Conservation (phyloP, 768 basidiomycete species). For the Lentinus tigrinus region DNA sequence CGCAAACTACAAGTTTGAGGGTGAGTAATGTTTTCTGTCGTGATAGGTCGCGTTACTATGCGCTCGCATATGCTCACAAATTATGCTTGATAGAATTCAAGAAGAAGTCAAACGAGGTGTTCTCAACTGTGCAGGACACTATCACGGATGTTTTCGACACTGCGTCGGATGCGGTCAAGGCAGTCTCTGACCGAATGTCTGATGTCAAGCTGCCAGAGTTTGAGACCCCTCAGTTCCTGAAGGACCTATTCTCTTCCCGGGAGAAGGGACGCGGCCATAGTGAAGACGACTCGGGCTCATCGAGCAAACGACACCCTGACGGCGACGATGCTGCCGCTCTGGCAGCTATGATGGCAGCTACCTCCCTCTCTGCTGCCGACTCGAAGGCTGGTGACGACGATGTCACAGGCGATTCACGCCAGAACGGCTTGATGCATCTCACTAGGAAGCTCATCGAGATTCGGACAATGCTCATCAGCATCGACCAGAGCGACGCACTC, state of each 20-base stretch:
- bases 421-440: constrained; percentile 89
- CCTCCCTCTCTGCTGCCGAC: constrained; percentile 75
- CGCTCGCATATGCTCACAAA: neutral
- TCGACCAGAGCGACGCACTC: constrained; percentile 92
- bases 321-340: constrained; percentile 63
- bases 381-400: constrained; percentile 36
- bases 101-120: constrained; percentile 66
- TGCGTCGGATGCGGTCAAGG: constrained; percentile 66
- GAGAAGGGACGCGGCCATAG: constrained; percentile 20
- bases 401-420: constrained; percentile 42
- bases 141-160: constrained; percentile 71
- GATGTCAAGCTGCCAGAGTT: constrained; percentile 37
- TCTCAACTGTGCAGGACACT: constrained; percentile 62
- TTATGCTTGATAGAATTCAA: constrained; percentile 55
- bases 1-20: constrained; percentile 96
- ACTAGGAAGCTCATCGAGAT: constrained; percentile 97
- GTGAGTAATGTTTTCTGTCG: constrained; percentile 40
- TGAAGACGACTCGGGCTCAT: constrained; percentile 35
- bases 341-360: constrained; percentile 75
- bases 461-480: constrained; percentile 88
- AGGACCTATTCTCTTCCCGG: constrained; percentile 49
- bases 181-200: constrained; percentile 12
- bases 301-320: constrained; percentile 41
- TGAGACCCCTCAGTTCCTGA: constrained; percentile 66
- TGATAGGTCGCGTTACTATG: neutral